Evolutionary conservation across 768 basidiomycete genomes (phyloP).

Genomic region (Paxillus rubicundulus): DNA sequence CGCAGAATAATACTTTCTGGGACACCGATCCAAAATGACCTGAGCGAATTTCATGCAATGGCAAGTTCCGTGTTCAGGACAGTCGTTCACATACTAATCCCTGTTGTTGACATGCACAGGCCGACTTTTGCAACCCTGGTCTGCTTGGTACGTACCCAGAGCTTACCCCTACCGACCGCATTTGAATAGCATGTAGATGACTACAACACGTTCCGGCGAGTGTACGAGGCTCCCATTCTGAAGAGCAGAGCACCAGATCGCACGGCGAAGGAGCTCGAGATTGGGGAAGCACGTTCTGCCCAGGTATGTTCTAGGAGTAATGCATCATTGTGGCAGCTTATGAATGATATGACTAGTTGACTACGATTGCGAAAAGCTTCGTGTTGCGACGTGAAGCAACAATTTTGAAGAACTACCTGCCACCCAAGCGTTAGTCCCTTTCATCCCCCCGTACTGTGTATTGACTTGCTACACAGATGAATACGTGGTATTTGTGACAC

Average conservation of each 20-base stretch:
- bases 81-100: not conserved
- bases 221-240: constrained; percentile 87
- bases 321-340: not conserved
- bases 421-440: constrained; percentile 75
- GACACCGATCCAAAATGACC: constrained; percentile 96
- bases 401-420: constrained; percentile 78
- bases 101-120: constrained; percentile 41
- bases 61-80: constrained; percentile 40
- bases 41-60: constrained; percentile 96
- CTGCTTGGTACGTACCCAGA: constrained; percentile 57
- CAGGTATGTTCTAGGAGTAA: constrained; percentile 47
- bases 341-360: constrained; percentile 45
- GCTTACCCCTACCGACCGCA: not conserved
- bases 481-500: constrained; percentile 96
- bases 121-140: constrained; percentile 93
- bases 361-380: constrained; percentile 77
- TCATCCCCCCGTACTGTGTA: not conserved
- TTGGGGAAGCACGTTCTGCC: constrained; percentile 74
- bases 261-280: constrained; percentile 64
- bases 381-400: constrained; percentile 86
- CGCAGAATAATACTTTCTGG: constrained; percentile 89
- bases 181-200: constrained; percentile 49
- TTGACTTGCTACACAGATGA: constrained; percentile 58
- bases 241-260: constrained; percentile 81
- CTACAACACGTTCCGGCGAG: constrained; percentile 68